Conservation (phyloP, 177 flowering plant genomes). For the Vitis hybrid region DNA sequence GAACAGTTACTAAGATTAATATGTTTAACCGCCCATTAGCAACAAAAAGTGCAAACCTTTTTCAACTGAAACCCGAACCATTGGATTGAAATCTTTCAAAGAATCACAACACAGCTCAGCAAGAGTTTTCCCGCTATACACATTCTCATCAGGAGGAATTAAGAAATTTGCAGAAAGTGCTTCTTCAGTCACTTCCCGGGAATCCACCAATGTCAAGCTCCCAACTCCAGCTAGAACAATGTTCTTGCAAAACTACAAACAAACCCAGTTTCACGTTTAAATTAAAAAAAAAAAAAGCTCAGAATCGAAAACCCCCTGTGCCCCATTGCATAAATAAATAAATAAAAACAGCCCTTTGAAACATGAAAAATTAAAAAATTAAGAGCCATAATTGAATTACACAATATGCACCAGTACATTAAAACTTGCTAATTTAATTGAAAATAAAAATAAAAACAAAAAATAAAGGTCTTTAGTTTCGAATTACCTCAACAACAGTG, state of each 20-base stretch:
- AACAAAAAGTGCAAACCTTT: slow-evolving; percentile 51
- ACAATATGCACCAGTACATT: background rate
- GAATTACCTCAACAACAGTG: slow-evolving; percentile 72
- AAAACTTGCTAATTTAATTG: background rate
- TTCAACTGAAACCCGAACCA: slow-evolving; percentile 84
- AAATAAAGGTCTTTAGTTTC: no score
- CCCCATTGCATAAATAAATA: no score
- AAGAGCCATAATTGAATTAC: background rate
- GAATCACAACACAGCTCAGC: slow-evolving; percentile 92
- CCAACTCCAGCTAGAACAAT: slow-evolving; percentile 97
- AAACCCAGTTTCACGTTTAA: background rate
- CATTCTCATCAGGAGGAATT: slow-evolving; percentile 61
- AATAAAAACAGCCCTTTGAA: no score
- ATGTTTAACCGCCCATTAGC: no score
- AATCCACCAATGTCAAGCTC: slow-evolving; percentile 86
- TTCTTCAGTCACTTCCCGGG: slow-evolving; percentile 66
- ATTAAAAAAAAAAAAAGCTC: background rate
- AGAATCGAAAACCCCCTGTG: no score
- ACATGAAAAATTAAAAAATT: background rate
- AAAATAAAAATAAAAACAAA: slow-evolving; percentile 2
- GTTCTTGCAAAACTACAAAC: slow-evolving; percentile 90
- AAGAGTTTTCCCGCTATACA: slow-evolving; percentile 50
- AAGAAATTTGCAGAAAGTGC: slow-evolving; percentile 71
- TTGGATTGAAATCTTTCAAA: slow-evolving; percentile 85
- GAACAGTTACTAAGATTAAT: no score